Evolutionary conservation across 1,284 basidiomycete species (phyloP).

Genomic region (Megacollybia platyphylla): DNA sequence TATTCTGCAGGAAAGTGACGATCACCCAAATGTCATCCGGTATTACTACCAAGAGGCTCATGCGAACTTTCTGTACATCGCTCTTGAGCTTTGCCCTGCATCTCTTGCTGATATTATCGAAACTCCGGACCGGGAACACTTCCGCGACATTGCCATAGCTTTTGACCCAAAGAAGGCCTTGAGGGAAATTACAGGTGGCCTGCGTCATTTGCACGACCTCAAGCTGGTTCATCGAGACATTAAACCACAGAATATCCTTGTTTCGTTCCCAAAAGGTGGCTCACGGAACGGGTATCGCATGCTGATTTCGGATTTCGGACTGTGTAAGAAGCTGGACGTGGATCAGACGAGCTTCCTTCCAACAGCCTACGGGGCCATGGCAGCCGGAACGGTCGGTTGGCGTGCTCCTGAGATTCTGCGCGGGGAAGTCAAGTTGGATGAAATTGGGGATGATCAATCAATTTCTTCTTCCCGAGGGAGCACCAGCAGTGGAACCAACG

Average conservation of each 20-base stretch:
- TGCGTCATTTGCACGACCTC: conserved; percentile 86
- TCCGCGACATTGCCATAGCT: conserved; percentile 50
- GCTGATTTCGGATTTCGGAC: conserved; percentile 92
- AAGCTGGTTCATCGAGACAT: conserved; percentile 98
- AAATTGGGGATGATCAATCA: conserved; percentile 50
- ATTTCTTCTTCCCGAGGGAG: conserved; percentile 59
- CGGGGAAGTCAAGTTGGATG: conserved; percentile 85
- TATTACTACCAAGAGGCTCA: conserved; percentile 97
- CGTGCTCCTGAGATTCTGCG: conserved; percentile 87
- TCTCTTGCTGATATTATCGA: conserved; percentile 92
- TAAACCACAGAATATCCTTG: conserved; percentile 96
- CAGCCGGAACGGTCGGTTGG: conserved; percentile 89
- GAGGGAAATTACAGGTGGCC: conserved; percentile 76
- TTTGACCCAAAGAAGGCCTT: conserved; percentile 87
- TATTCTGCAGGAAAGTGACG: conserved; percentile 91
- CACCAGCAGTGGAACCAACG: conserved; percentile 32
- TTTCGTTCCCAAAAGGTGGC: conserved; percentile 61
- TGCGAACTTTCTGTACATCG: conserved; percentile 92
- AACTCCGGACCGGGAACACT: conserved; percentile 50
- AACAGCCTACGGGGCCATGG: conserved; percentile 70
- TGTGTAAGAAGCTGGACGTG: conserved; percentile 85
- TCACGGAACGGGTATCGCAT: conserved; percentile 50
- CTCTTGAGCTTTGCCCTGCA: conserved; percentile 91
- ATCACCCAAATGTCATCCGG: conserved; percentile 96
- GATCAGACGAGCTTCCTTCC: conserved; percentile 90